Evolutionary conservation across 1,139 yeast genomes (phyloP), one percentile per base, ranked within the genome.

Genomic region (Blastobotrys aristatus): DNA sequence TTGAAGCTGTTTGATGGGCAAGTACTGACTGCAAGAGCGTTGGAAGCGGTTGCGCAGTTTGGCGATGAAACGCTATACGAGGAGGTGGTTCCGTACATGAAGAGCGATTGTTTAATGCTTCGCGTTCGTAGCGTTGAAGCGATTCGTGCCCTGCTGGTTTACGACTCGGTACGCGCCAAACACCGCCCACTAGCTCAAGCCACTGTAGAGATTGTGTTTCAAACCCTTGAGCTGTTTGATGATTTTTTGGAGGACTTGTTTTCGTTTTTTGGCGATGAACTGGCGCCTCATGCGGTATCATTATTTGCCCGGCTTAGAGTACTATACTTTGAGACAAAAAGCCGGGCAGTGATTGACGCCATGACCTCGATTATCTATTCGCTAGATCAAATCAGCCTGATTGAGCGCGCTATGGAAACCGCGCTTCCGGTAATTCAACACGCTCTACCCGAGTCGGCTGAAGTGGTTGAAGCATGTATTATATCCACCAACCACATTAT

Each of bases 191-290:
- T 34, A 10, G 43, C 48, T 29, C 47, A 44, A 10, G 18, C 38
- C 20, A 49, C 51, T 2, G 48, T 52, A 46, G 50, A 50, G 30
- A 40, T 44, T 27, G 37, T 52, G 8, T 44, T 52, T 21, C 26
- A 39, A n/a, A 43, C 51, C 13, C 54, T 50, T 16, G 40, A 40
- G 8, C 40, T 52, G 10, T 40, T 53, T 16, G 49, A 45, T 21
- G 52, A 36, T 2, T 16, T 45, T 5, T 39, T 52, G 48, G 54
- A 52, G 30, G 46, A 43, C 8, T 33, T 50, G 11, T 50, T 52
- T n/a, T 22, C 31, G 7, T 33, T 44, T 2, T 52, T 41, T 33
- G 45, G 48, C 11, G 31, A 37, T 11, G 49, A 50, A 35, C 40
- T 52, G 24, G 38, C 46, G 7, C 55, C 55, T 7, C 50, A 44